phyloP scores from a whole-genome alignment of 805 yeast species.

The Zygotorulaspora florentina region DNA sequence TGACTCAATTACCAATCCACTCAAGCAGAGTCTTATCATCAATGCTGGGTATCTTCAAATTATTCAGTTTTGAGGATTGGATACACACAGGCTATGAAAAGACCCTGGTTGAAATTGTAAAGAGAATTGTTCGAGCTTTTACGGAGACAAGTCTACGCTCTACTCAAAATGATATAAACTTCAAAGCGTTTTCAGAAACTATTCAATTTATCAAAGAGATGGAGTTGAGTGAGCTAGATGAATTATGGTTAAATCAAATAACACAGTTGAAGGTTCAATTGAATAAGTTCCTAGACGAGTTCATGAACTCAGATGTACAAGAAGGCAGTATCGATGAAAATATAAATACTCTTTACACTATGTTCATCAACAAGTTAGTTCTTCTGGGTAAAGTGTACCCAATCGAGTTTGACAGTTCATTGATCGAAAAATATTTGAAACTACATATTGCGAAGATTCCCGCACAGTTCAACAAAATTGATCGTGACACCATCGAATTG shows the following conservation, averaged over 20 bases:
- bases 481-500: constrained; percentile 12
- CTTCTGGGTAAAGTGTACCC: constrained; percentile 27
- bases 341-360: constrained; percentile 17
- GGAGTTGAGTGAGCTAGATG: constrained; percentile 23
- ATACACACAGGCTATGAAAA: constrained; percentile 25
- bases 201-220: constrained; percentile 22
- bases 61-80: constrained; percentile 33
- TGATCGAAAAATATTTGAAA: constrained; percentile 17
- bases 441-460: constrained; percentile 19
- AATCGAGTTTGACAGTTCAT: constrained; percentile 22
- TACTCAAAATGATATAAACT: constrained; percentile 8
- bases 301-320: constrained; percentile 4
- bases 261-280: constrained; percentile 21
- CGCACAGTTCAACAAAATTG: constrained; percentile 5
- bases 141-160: constrained; percentile 17
- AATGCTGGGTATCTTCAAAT: constrained; percentile 23
- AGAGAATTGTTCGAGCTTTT: constrained; percentile 22
- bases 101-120: constrained; percentile 17
- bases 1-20: constrained; percentile 24
- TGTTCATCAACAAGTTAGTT: constrained; percentile 29
- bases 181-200: constrained; percentile 17
- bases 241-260: constrained; percentile 25
- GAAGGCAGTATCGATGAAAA: constrained; percentile 12
- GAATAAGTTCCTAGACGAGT: constrained; percentile 23
- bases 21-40: constrained; percentile 21